Evolutionary conservation across 2,329 filamentous ascomycete genomes (phyloP), one percentile per base, ranked within the genome.

Genomic region (Alternaria conjuncta): DNA sequence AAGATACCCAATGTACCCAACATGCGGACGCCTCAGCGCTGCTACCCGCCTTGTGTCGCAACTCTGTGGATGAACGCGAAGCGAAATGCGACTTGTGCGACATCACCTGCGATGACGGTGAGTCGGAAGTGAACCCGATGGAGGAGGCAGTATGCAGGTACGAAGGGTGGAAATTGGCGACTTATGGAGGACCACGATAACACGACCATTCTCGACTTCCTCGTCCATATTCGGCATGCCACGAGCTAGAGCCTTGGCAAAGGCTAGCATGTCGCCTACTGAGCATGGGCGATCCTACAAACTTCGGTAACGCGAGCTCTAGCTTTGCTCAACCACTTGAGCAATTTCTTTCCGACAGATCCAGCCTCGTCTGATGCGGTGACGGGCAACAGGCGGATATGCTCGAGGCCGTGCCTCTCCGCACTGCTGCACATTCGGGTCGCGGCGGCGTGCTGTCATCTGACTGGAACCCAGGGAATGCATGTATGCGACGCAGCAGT

Each of bases 31-130:
- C 55, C 63, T 20, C 55, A 26, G 36, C 55, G 50, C 50, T 50
- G n/a, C 30, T 46, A 51, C 36, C 56, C 53, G 59, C 59, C 44
- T 64, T 67, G 61, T 67, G 54, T 68, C 59, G 55, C 50, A 43
- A 57, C 46, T 28, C 20, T 32, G 58, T 51, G 43, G 50, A 56
- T 66, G 63, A 62, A 60, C 43, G 59, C 60, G 60, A 55, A 46
- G 32, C 53, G 13, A 59, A 18, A n/a, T 54, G n/a, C 55, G 47
- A 61, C 61, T 46, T 64, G 66, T 69, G 64, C 36, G 30, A 69
- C 62, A 58, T 55, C 57, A 59, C 58, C 46, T 65, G 46, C 23
- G 44, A 10, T 61, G 50, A 41, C 56, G 47, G 63, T 61, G 55
- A 57, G 43, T 65, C 51, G 41, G 53, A 44, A 26, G 10, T 20